Evolutionary conservation across 2,329 filamentous ascomycete species (phyloP), one percentile per base, ranked within the genome.

Genomic region (Cladosporium sp.): DNA sequence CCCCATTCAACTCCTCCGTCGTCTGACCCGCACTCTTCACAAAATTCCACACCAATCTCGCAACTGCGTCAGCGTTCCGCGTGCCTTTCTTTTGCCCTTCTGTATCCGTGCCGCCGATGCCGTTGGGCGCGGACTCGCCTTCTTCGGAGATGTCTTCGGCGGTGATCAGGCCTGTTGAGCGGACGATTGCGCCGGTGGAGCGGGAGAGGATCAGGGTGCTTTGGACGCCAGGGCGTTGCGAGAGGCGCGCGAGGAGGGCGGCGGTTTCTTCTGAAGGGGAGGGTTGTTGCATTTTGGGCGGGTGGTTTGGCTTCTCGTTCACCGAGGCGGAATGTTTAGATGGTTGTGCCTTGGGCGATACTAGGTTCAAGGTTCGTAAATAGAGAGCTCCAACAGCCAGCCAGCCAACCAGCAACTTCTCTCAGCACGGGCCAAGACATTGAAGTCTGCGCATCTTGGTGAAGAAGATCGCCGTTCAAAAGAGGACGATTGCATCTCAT

Each of bases 171-270:
- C 91, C 91, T 63, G 86, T 90, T 7, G 88, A 91, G 74, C 90
- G 91, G 61, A 95, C 84, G 59, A 95, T 90, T 2, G 89, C 85
- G 61, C 91, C 91, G 25, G 86, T 89, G 16, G 85, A 79, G 65
- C 90, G 87, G 71, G 93, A 90, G 49, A 95, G 82, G 63, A 92
- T 86, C 58, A 95, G 84, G 64, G 90, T 91, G 71, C 89, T 91
- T 76, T 91, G 90, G 60, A 95, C 91, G 67, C 90, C 91, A 32
- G 90, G 85, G 74, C 94, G 94, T 75, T 90, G 89, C 48, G 89
- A 88, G 53, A 95, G 83, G 21, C 90, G 88, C 56, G 85, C 86
- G 67, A 93, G 85, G 67, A 82, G 86, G 80, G 81, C 85, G 66
- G 91, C 84, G 49, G 85, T 86, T 71, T 91, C 88, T 66, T 86